A percentile compares a stretch with the other conserved stretches of the same genome.
Conservation (phyloP, 192 early-diverging fungal species). For the Coemansia sp. region DNA sequence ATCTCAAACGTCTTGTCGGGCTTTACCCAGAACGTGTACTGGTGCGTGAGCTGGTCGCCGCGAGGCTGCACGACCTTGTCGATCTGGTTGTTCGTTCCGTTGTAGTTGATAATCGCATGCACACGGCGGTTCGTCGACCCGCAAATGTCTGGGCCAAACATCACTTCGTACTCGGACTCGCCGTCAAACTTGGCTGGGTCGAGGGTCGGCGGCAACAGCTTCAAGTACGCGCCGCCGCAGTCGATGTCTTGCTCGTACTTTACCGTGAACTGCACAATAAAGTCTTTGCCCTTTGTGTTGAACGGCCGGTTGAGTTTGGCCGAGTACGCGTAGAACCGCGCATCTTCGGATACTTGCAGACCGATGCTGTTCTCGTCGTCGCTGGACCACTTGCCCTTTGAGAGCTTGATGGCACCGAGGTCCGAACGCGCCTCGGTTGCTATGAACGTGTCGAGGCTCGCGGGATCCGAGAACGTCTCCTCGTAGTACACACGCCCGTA, state of each 20-base stretch:
- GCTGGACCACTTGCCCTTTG: constrained; percentile 71
- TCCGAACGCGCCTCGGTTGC: constrained; percentile 64
- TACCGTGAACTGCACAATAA: constrained; percentile 86
- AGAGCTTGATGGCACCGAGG: constrained; percentile 72
- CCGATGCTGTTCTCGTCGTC: constrained; percentile 68
- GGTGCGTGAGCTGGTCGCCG: constrained; percentile 76
- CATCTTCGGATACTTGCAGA: constrained; percentile 78
- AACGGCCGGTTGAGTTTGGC: constrained; percentile 70
- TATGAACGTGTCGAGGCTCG: constrained; percentile 67
- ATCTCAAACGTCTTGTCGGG: constrained; percentile 77
- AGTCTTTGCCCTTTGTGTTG: constrained; percentile 80
- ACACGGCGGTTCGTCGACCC: constrained; percentile 82
- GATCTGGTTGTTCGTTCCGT: constrained; percentile 83
- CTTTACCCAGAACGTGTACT: constrained; percentile 86
- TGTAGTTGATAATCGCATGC: constrained; percentile 94
- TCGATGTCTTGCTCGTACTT: constrained; percentile 90
- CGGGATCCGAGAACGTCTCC: constrained; percentile 75
- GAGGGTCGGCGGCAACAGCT: constrained; percentile 80
- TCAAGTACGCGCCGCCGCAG: constrained; percentile 90
- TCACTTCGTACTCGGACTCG: constrained; percentile 78
- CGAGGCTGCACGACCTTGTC: constrained; percentile 69
- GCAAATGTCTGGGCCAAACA: constrained; percentile 94
- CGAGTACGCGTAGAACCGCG: constrained; percentile 82
- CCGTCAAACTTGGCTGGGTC: constrained; percentile 79
- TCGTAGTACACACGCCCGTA: constrained; percentile 75